Evolutionary conservation across 108 stramenopile species (phyloP), one percentile per base, ranked within the genome.

Genomic region (Cyclotella choctawhatcheeana): DNA sequence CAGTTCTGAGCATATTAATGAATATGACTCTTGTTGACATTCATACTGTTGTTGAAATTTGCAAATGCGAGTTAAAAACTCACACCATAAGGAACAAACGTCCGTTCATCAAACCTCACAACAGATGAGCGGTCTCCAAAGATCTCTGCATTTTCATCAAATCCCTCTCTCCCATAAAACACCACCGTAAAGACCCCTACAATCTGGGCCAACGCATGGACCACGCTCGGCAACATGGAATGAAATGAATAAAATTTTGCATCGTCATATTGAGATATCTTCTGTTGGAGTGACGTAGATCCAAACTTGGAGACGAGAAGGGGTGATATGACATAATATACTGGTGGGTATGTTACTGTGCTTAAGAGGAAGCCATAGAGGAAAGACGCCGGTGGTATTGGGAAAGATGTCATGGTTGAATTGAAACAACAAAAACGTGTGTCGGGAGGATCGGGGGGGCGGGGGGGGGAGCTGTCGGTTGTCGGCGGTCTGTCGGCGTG

Each of bases 191-290:
- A 59, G 2, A 66, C 67, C 10, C 75, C 75, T 17, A 68, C 37
- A 44, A 76, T 68, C 34, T 76, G 75, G 18, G 61, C 25, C 1
- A 76, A 20, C n/a, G 75, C 75, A 54, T 76, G 75, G 5, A 69
- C 27, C 22, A 52, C 53, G 0, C 58, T 59, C 0, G 75, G 75
- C 12, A 69, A 29, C 32, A 55, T 53, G 0, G 67, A 62, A 40
- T 76, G 74, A 50, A 45, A 62, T 32, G 67, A 51, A 50, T 68
- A 69, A 2, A 33, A 29, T 22, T 62, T 52, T 18, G 13, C 59
- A 3, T 35, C 40, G 17, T 68, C 45, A 12, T 67, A 45, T 2
- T 29, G 1, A 5, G 58, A n/a, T 26, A 76, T 66, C 10, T 40
- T 68, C 0, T 22, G 8, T 24, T 53, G 50, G 48, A 69, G 53